Base-by-base conservation (phyloP, 139 green algal genomes). In the Mesostigma viride region DNA sequence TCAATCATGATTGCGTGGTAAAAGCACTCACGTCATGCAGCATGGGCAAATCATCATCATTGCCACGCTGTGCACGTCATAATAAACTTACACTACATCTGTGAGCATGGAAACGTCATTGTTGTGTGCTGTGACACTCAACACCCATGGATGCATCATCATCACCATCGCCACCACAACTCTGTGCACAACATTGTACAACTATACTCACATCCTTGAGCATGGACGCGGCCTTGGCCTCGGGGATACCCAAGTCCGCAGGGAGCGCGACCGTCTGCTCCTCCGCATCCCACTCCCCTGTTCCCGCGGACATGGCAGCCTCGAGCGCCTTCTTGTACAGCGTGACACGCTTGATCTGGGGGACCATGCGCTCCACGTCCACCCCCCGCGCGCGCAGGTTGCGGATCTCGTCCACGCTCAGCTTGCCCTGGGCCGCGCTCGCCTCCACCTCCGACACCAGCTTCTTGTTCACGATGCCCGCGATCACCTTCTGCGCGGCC, bases 321-420 rank as follows among this genome's bases (percentile, higher is more conserved):
- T 89, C 66, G 24, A 96, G 73, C 65, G 94, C 85, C 48, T 81
- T 76, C 22, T 81, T 75, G 76, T 87, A 95, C 71, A 97, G 46
- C 35, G 86, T 76, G 36, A 80, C 68, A n/a, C 89, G 78, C 65
- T 85, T 84, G 33, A 87, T 83, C 65, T 83, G 77, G 31, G 82
- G 79, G 56, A 92, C 67, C 45, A 88, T 59, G 51, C 62, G 77
- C 26, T 82, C 77, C 24, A 94, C 62, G 53, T 86, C 84, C 58
- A 89, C 78, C 27, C 86, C 89, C 26, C 65, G 64, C 47, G 88
- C 84, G 58, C 79, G 76, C 73, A 90, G 45, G 63, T 85, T 74
- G 24, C 57, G 76, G 24, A 76, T 67, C 5, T 76, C 70, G 26
- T 72, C 64, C 27, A 76, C 46, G 3, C 47, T 82, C 6, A 94